These are phyloP conservation scores for Tulasnella sp. DNA, from an alignment of 768 basidiomycete species.

Conservation along the genomic window DNA sequence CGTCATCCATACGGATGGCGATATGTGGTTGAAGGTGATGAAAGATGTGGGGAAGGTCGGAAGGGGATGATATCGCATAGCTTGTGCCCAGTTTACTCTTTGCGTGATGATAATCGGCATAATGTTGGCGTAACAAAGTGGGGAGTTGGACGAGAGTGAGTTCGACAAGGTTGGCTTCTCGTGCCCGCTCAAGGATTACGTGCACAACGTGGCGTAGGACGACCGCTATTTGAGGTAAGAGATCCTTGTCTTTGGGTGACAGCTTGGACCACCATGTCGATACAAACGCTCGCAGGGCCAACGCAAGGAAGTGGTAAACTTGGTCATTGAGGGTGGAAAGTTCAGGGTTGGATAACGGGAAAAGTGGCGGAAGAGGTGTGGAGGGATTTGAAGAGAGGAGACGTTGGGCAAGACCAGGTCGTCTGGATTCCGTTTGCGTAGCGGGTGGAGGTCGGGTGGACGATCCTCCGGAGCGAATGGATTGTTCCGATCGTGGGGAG, in stretches of 20 bases:
- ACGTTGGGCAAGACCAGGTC: slow-evolving; percentile 40
- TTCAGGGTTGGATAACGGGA: slow-evolving; percentile 31
- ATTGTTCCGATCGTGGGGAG: too few relatives aligned
- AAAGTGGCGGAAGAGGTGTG: slow-evolving; percentile 40
- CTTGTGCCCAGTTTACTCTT: slow-evolving; percentile 48
- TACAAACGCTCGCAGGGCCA: slow-evolving; percentile 64
- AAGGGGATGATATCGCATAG: slow-evolving; percentile 42
- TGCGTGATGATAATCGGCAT: slow-evolving; percentile 63
- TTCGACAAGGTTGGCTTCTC: slow-evolving; percentile 32
- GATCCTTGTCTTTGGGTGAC: slow-evolving; percentile 69
- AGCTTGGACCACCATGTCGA: slow-evolving; percentile 80
- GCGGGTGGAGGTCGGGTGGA: background rate
- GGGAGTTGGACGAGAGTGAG: slow-evolving; percentile 56
- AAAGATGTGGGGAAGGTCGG: slow-evolving; percentile 51
- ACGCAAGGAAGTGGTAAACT: slow-evolving; percentile 68
- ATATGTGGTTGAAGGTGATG: slow-evolving; percentile 77
- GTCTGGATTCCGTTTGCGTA: background rate
- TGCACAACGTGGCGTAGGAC: slow-evolving; percentile 48
- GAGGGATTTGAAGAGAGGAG: slow-evolving; percentile 49
- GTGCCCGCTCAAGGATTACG: slow-evolving; percentile 44
- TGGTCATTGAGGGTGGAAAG: slow-evolving; percentile 50
- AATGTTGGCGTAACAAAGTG: slow-evolving; percentile 58
- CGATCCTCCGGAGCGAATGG: slow-evolving; percentile 7
- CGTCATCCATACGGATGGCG: slow-evolving; percentile 35
- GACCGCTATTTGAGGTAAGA: slow-evolving; percentile 56